Conservation (phyloP, 2,329 filamentous ascomycete species). For the Talaromyces amestolkiae region DNA sequence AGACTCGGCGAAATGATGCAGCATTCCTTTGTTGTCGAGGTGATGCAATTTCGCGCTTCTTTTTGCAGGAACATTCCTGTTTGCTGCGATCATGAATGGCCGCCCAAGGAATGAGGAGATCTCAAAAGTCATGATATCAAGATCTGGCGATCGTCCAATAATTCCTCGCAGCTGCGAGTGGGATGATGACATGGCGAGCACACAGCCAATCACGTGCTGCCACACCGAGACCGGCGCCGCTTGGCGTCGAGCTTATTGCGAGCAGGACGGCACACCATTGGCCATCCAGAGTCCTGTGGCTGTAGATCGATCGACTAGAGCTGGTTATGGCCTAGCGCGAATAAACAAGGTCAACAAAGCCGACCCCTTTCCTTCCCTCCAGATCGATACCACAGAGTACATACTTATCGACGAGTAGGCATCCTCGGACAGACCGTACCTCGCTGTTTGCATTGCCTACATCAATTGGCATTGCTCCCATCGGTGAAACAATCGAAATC, state of each 20-base stretch:
- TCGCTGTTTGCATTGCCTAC: background rate
- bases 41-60: background rate
- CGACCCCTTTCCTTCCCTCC: background rate
- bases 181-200: background rate
- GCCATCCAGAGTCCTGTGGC: background rate
- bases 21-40: background rate
- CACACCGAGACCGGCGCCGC: background rate
- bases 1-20: too few relatives aligned
- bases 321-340: background rate
- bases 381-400: background rate
- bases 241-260: background rate
- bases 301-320: conserved; percentile 1
- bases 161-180: too few relatives aligned
- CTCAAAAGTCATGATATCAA: conserved; percentile 9
- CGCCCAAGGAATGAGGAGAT: too few relatives aligned
- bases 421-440: background rate
- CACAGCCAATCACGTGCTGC: conserved; percentile 6
- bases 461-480: background rate
- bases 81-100: too few relatives aligned
- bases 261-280: background rate
- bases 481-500: background rate
- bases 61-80: background rate
- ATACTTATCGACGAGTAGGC: background rate
- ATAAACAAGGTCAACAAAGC: background rate
- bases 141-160: conserved; percentile 9